These are phyloP conservation scores for Plasmopara viticola DNA, from an alignment of 352 stramenopile species.

Conservation along the genomic window DNA sequence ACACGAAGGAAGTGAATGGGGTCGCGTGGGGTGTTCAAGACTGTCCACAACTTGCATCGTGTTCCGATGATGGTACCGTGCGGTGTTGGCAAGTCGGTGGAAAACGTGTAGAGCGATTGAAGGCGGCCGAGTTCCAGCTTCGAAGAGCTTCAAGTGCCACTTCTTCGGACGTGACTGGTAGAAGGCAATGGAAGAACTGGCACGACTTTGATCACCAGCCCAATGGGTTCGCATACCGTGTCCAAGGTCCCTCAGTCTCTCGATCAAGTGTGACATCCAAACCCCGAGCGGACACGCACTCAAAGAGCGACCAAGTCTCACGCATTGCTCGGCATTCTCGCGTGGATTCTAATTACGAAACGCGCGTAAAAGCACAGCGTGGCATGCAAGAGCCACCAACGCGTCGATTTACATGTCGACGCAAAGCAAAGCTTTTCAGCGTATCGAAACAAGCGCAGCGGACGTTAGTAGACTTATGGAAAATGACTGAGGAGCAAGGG, in stretches of 20 bases:
- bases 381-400: constrained; percentile 5
- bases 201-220: constrained; percentile 27
- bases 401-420: constrained; percentile 13
- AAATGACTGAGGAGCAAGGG: not conserved
- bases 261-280: not conserved
- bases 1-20: constrained; percentile 59
- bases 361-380: constrained; percentile 9
- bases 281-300: not conserved
- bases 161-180: not conserved
- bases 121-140: constrained; percentile 16
- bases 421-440: constrained; percentile 4
- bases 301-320: not conserved
- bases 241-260: constrained; percentile 8
- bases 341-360: not conserved
- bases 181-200: constrained; percentile 29
- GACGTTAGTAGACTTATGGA: constrained; percentile 44
- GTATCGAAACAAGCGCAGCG: constrained; percentile 21
- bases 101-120: not conserved
- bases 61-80: constrained; percentile 63
- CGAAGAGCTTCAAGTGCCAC: constrained; percentile 1
- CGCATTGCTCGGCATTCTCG: not conserved
- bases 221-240: constrained; percentile 24
- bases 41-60: constrained; percentile 44
- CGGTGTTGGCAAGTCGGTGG: constrained; percentile 35
- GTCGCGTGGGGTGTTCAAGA: constrained; percentile 49